A percentile compares a stretch with the other conserved stretches of the same genome.
phyloP scores from a whole-genome alignment of 306 rosid species.

The Oxytropis ochrocephala region DNA sequence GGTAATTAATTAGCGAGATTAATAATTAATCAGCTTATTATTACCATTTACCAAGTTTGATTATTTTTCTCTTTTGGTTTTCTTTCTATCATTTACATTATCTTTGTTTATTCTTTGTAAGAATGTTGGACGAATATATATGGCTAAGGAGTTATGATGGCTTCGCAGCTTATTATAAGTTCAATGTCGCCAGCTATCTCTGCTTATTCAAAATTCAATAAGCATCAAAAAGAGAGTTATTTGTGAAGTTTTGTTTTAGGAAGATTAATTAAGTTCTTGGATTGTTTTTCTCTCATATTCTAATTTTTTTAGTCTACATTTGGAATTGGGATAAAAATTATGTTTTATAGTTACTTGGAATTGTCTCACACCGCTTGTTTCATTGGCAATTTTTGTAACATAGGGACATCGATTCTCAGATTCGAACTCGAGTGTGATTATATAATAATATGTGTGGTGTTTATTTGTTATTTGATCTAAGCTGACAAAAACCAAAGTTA shows the following conservation, averaged over 20 bases:
- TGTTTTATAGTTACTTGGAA: background rate
- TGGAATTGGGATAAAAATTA: background rate
- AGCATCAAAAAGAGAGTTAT: background rate
- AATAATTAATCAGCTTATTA: background rate
- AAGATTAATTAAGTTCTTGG: background rate
- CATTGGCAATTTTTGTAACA: too few relatives aligned
- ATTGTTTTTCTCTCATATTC: background rate
- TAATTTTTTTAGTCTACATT: background rate
- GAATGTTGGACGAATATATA: background rate
- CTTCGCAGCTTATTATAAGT: background rate
- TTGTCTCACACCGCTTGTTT: too few relatives aligned
- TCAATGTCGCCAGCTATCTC: background rate
- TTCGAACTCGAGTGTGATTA: too few relatives aligned
- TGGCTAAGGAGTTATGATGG: too few relatives aligned
- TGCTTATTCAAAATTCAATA: background rate
- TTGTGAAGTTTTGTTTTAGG: background rate
- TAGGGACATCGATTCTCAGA: too few relatives aligned
- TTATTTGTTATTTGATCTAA: too few relatives aligned
- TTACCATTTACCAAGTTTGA: background rate
- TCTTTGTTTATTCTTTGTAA: background rate
- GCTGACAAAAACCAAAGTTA: too few relatives aligned
- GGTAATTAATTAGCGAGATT: conserved; percentile 23
- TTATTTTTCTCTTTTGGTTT: background rate
- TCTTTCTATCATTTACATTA: background rate
- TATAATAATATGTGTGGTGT: too few relatives aligned